Base-by-base conservation (phyloP, 2,329 filamentous ascomycete species). In the Ceratocystis papillata region DNA sequence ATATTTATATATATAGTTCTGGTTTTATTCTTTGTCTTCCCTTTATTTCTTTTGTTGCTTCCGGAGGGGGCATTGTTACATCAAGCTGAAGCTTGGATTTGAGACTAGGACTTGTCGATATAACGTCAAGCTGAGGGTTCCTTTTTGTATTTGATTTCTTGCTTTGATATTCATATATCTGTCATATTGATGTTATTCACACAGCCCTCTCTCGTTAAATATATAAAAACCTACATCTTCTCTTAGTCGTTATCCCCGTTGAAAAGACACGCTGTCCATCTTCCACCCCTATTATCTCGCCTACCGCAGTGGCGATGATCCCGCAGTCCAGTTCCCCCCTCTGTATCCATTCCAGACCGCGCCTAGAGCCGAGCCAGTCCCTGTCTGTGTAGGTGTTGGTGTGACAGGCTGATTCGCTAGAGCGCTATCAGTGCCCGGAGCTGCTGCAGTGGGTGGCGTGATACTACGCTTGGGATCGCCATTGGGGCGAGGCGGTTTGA, bases 401-500 rank as follows among this genome's bases (percentile, higher is more conserved):
- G 65, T 67, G 20, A 67, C 65, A 2, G 65, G 65, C n/a, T 41
- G 53, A 4, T 62, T 64, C 10, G 22, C 53, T 12, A 30, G 28
- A 4, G n/a, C 22, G 7, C 45, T 41, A 12, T 25, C 37, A 44
- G 33, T 8, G 5, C 30, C 50, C 30, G 37, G n/a, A 2, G 15
- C 37, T 8, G 57, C 60, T n/a, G 53, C 28, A 3, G 45, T 33
- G 6, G 62, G 66, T 15, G 66, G 66, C 46, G 65, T 67, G 25
- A 60, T 64, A 17, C 65, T 64, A 22, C 65, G 62, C 45, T 60
- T 67, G 12, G 48, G 48, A 15, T 67, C 61, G 8, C 65, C 62
- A 28, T 59, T 64, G 69, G 76, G 78, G 68, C 78, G 76, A 45
- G 78, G 79, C 55, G 80, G 78, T 69, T 81, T 80, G 69, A 80